These are phyloP conservation scores for Paecilomyces variotii DNA, from an alignment of 2,329 filamentous ascomycete species.

Conservation along the genomic window DNA sequence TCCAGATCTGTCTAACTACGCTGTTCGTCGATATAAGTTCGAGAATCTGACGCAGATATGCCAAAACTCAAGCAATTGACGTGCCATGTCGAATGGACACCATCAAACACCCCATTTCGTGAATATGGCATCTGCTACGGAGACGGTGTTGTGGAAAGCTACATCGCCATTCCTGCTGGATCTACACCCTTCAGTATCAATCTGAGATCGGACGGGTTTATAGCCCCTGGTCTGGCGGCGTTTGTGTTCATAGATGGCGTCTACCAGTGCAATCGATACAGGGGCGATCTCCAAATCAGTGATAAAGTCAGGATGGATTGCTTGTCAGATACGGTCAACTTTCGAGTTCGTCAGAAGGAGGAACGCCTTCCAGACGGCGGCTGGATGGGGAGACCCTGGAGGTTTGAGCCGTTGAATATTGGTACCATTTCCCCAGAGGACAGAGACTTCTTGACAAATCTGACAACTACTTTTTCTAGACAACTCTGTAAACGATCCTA, in stretches of 20 bases:
- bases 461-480: not conserved
- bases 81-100: constrained; percentile 44
- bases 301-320: constrained; percentile 11
- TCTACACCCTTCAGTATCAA: constrained; percentile 42
- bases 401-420: constrained; percentile 43
- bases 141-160: constrained; percentile 46
- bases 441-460: not conserved
- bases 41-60: constrained; percentile 32
- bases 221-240: constrained; percentile 46
- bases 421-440: constrained; percentile 26
- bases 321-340: constrained; percentile 35
- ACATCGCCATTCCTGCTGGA: constrained; percentile 41
- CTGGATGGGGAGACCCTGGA: constrained; percentile 47
- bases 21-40: not conserved
- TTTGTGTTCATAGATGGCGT: constrained; percentile 51
- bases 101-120: constrained; percentile 35
- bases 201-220: constrained; percentile 42
- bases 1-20: not conserved
- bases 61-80: constrained; percentile 46
- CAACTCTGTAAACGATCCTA: not conserved
- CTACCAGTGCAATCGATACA: constrained; percentile 51
- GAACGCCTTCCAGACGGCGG: constrained; percentile 37
- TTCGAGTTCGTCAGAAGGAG: constrained; percentile 48
- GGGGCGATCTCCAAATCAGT: constrained; percentile 33
- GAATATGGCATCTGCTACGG: constrained; percentile 45